Conservation (phyloP, 176 grass and related monocot species). For the Eleusine indica region DNA sequence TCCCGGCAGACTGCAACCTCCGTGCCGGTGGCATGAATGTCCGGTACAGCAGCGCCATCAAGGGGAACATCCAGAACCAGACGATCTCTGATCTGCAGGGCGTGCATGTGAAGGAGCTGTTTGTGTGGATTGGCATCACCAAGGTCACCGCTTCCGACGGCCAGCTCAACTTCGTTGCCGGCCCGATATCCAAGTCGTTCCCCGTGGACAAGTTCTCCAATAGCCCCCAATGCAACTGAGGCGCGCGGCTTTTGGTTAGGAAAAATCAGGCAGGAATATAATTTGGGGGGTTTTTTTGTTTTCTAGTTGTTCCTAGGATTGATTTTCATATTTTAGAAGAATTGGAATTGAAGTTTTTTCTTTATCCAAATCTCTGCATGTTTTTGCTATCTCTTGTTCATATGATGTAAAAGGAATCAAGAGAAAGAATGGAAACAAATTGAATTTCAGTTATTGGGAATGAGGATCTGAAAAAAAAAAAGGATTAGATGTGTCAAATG, state of each 20-base stretch:
- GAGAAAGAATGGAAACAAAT: background rate
- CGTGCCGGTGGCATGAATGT: conserved; percentile 7
- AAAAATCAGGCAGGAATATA: background rate
- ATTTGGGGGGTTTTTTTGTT: no score
- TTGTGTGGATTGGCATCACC: conserved; percentile 37
- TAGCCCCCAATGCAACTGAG: conserved; percentile 32
- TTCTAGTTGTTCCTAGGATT: background rate
- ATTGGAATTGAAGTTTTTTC: background rate
- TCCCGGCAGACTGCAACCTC: conserved; percentile 44
- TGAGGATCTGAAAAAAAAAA: no score
- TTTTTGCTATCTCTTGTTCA: background rate
- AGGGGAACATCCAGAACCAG: conserved; percentile 22
- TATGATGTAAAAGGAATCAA: background rate
- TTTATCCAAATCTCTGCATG: background rate
- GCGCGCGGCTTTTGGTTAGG: background rate
- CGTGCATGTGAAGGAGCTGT: conserved; percentile 43
- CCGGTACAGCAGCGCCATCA: conserved; percentile 30
- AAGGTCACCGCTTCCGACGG: background rate
- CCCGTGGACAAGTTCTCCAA: conserved; percentile 39
- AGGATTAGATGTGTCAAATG: no score
- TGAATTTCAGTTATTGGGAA: background rate
- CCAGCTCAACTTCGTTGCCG: conserved; percentile 43
- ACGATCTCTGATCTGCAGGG: conserved; percentile 26
- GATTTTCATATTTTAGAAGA: background rate
- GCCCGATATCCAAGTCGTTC: conserved; percentile 48